These are phyloP conservation scores for Aschersonia sp. DNA, from an alignment of 2,329 filamentous ascomycete genomes.

Conservation along the genomic window DNA sequence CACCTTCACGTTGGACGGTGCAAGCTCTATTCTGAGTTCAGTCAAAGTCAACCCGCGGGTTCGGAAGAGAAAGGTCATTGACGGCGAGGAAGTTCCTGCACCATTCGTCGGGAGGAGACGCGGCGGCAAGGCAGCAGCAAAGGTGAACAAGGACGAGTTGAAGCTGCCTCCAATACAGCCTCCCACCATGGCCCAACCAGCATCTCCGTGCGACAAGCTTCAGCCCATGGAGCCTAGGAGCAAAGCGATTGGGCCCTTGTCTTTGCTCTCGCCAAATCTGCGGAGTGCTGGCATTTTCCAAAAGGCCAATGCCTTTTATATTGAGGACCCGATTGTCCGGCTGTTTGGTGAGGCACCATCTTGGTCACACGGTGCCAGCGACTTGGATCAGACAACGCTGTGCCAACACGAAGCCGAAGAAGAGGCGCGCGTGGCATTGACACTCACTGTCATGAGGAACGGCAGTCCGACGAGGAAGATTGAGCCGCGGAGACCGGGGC, in stretches of 20 bases:
- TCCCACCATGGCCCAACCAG: slow-evolving; percentile 5
- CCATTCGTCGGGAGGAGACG: slow-evolving; percentile 6
- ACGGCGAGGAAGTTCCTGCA: slow-evolving; percentile 19
- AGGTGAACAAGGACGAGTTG: slow-evolving; percentile 6
- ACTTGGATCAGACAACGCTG: background rate
- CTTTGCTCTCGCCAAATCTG: slow-evolving; percentile 17
- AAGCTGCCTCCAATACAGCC: slow-evolving; percentile 17
- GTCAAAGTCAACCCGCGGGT: slow-evolving; percentile 34
- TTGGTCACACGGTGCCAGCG: slow-evolving; percentile 3
- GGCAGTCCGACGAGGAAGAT: slow-evolving; percentile 5
- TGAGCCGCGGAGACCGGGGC: background rate
- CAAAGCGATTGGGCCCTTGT: slow-evolving; percentile 13
- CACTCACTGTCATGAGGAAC: slow-evolving; percentile 10
- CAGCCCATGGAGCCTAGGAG: slow-evolving; percentile 16
- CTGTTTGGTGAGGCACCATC: slow-evolving; percentile 8
- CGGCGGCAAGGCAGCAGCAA: slow-evolving; percentile 1
- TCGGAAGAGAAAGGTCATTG: slow-evolving; percentile 31
- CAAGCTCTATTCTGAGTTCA: slow-evolving; percentile 32
- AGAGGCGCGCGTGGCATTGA: slow-evolving; percentile 6
- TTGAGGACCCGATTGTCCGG: slow-evolving; percentile 9
- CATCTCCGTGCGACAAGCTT: slow-evolving; percentile 9
- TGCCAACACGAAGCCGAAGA: slow-evolving; percentile 2
- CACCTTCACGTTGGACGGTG: background rate
- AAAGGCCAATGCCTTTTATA: slow-evolving; percentile 10
- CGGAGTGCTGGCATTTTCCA: slow-evolving; percentile 8